These are phyloP conservation scores for Lactuca saligna DNA, from an alignment of 129 eudicot species.

Conservation along the genomic window DNA sequence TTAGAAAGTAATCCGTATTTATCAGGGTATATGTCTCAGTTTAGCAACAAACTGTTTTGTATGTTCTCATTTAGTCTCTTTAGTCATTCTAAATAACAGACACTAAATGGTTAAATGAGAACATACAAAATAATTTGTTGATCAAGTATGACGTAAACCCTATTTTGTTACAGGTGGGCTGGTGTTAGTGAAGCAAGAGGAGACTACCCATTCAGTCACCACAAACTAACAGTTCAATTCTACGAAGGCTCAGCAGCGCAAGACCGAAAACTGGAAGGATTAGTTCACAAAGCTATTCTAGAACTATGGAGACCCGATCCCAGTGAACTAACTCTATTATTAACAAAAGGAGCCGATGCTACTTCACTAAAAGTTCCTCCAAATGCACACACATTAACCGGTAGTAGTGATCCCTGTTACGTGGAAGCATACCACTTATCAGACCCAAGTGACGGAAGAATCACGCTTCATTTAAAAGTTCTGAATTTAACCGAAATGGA, in stretches of 20 bases:
- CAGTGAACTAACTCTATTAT: constrained; percentile 66
- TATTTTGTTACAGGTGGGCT: constrained; percentile 71
- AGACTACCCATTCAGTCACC: constrained; percentile 98
- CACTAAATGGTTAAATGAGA: no score
- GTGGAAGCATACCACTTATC: constrained; percentile 96
- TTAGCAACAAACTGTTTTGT: no score
- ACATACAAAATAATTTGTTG: no score
- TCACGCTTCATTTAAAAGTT: constrained; percentile 91
- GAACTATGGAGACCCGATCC: constrained; percentile 99
- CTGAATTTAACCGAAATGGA: constrained; percentile 87
- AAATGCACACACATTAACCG: constrained; percentile 69
- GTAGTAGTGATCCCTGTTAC: constrained; percentile 97
- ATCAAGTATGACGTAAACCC: no score
- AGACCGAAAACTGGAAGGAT: constrained; percentile 92
- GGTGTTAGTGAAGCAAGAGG: constrained; percentile 95
- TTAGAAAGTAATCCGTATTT: background rate
- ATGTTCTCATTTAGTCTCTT: no score
- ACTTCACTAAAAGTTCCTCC: constrained; percentile 82
- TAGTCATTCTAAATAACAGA: no score
- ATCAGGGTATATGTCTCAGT: no score
- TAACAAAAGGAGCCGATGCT: constrained; percentile 65
- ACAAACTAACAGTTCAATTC: constrained; percentile 93
- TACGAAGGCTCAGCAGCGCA: constrained; percentile 93
- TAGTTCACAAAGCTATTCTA: constrained; percentile 90
- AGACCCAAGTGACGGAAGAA: constrained; percentile 91